A percentile compares a stretch with the other conserved stretches of the same genome.
Evolutionary conservation across 345 rosid species (phyloP).

Genomic region (Citrus sinensis): DVS_A1.0 CM039164.1:22647001-22647500

Average conservation of each 20-base stretch:
- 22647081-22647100: constrained; percentile 48
- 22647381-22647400: background rate
- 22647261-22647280: constrained; percentile 48
- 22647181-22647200: background rate
- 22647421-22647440: constrained; percentile 29
- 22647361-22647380: background rate
- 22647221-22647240: background rate
- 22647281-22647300: constrained; percentile 31
- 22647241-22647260: constrained; percentile 39
- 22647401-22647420: background rate
- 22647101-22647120: constrained; percentile 63
- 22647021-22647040: background rate
- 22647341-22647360: constrained; percentile 42
- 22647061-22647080: constrained; percentile 55
- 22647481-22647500: constrained; percentile 52
- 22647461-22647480: constrained; percentile 80
- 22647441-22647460: constrained; percentile 42
- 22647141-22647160: constrained; percentile 81
- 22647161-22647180: background rate
- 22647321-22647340: constrained; percentile 46
- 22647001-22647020: background rate
- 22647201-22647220: no score
- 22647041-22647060: background rate
- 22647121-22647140: constrained; percentile 67
- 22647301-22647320: constrained; percentile 56